Percentiles rank a stretch among this genome's conserved stretches.
Conservation (phyloP, 257 asterid genomes). For the Fraxinus americana region DNA sequence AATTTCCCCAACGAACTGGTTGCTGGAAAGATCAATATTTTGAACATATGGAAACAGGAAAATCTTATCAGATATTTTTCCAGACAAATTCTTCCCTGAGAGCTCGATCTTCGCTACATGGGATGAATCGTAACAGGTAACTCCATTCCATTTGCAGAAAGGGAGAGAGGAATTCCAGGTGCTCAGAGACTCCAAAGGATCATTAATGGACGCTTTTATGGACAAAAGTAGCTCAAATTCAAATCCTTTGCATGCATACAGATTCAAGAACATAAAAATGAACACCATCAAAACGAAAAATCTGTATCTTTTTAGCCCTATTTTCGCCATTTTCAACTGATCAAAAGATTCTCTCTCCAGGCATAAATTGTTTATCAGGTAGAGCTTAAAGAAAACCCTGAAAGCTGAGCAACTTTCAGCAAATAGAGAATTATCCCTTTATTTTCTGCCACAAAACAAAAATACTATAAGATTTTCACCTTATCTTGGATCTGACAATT, state of each 20-base stretch:
- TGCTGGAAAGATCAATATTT: slow-evolving; percentile 63
- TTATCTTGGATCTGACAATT: slow-evolving; percentile 55
- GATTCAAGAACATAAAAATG: slow-evolving; percentile 31
- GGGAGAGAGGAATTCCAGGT: slow-evolving; percentile 65
- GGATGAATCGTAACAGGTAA: slow-evolving; percentile 58
- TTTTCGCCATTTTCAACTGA: slow-evolving; percentile 38
- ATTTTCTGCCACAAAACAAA: slow-evolving; percentile 41
- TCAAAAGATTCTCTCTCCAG: slow-evolving; percentile 6
- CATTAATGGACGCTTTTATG: slow-evolving; percentile 52
- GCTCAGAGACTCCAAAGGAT: slow-evolving; percentile 47
- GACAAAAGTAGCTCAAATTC: slow-evolving; percentile 57
- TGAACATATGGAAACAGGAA: slow-evolving; percentile 55
- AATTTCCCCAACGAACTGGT: slow-evolving; percentile 63
- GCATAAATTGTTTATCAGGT: not conserved
- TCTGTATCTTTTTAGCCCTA: slow-evolving; percentile 23
- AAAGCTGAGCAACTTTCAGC: slow-evolving; percentile 35
- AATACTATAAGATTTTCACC: slow-evolving; percentile 23
- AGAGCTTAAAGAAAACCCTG: slow-evolving; percentile 16
- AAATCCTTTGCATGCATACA: slow-evolving; percentile 42
- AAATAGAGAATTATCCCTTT: slow-evolving; percentile 28
- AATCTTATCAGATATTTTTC: slow-evolving; percentile 45
- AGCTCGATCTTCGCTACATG: slow-evolving; percentile 62
- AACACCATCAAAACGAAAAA: slow-evolving; percentile 27
- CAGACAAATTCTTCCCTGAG: slow-evolving; percentile 63
- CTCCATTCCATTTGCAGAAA: slow-evolving; percentile 70